These are phyloP conservation scores for Arabidopsis thaliana DNA, from an alignment of 345 rosid species.

Conservation along the genomic window TAIR10.1 NC_003075.7:14227501-14228000, in stretches of 20 bases:
- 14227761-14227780: not conserved
- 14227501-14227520: constrained; percentile 16
- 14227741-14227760: not conserved
- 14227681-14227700: constrained; percentile 27
- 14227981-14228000: not conserved
- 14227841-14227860: constrained; percentile 11
- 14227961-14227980: constrained; percentile 9
- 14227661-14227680: constrained; percentile 33
- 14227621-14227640: constrained; percentile 26
- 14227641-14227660: constrained; percentile 35
- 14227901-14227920: constrained; percentile 1
- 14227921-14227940: constrained; percentile 13
- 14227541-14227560: not conserved
- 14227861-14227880: constrained; percentile 25
- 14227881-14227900: not conserved
- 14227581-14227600: not conserved
- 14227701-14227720: not conserved
- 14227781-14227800: constrained; percentile 33
- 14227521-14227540: constrained; percentile 7
- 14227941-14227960: constrained; percentile 2
- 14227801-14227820: constrained; percentile 5
- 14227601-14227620: constrained; percentile 24
- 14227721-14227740: constrained; percentile 12
- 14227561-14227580: constrained; percentile 15
- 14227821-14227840: constrained; percentile 33